Evolutionary conservation across 2,329 filamentous ascomycete genomes (phyloP).

Genomic region (Apiospora sp.): DNA sequence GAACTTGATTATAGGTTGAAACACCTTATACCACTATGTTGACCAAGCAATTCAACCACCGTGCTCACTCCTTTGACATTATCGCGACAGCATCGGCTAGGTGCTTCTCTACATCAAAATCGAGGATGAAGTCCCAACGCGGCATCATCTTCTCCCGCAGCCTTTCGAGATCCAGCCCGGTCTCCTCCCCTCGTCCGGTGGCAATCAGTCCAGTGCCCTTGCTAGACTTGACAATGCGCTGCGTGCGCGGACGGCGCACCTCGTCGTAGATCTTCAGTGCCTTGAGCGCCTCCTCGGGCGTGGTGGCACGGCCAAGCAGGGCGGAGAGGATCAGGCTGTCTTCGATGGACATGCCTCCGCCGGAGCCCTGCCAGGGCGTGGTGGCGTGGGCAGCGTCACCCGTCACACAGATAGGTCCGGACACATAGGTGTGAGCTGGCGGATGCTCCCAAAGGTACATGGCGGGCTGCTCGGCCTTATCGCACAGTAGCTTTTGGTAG

Average conservation of each 20-base stretch:
- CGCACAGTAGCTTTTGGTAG: background rate
- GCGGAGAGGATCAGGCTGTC: slow-evolving; percentile 21
- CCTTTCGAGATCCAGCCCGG: background rate
- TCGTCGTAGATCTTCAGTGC: background rate
- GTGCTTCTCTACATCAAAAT: slow-evolving; percentile 21
- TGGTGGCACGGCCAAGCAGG: background rate
- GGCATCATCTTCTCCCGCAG: background rate
- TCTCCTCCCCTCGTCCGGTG: slow-evolving; percentile 19
- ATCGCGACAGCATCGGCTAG: background rate
- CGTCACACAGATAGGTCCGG: slow-evolving; percentile 15
- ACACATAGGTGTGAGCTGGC: slow-evolving; percentile 5
- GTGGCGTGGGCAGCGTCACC: slow-evolving; percentile 27
- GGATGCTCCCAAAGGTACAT: slow-evolving; percentile 7
- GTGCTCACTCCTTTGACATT: background rate
- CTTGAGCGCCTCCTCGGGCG: background rate
- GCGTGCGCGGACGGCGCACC: slow-evolving; percentile 13
- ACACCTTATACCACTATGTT: no score
- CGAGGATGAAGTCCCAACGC: slow-evolving; percentile 23
- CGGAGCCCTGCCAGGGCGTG: slow-evolving; percentile 23
- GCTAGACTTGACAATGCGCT: slow-evolving; percentile 12
- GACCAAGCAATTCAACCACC: no score
- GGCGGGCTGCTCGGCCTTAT: background rate
- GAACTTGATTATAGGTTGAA: no score
- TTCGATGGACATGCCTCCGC: slow-evolving; percentile 25
- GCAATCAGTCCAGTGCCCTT: background rate